A percentile compares a stretch with the other conserved stretches of the same genome.
Conservation (phyloP, 371 early-diverging fungal genomes). For the Lichtheimia corymbifera region DNA sequence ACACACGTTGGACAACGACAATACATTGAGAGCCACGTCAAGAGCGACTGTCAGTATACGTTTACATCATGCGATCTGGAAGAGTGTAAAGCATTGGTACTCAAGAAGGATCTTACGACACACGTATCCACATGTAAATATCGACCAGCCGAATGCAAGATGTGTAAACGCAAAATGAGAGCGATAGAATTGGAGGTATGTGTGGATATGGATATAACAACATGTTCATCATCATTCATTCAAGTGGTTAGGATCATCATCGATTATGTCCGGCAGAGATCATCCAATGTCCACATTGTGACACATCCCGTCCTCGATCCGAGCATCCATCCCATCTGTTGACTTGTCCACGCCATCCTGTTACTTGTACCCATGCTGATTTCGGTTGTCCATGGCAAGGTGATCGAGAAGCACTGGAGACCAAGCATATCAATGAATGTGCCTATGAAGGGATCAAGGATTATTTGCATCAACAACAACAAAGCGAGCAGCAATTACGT, state of each 20-base stretch:
- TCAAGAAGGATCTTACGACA: conserved; percentile 57
- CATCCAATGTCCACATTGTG: conserved; percentile 62
- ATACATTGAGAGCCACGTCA: conserved; percentile 56
- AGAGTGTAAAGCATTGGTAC: conserved; percentile 56
- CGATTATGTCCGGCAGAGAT: conserved; percentile 60
- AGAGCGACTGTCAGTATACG: conserved; percentile 60
- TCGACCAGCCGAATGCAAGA: conserved; percentile 58
- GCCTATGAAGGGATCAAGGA: conserved; percentile 65
- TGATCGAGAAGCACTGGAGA: conserved; percentile 34
- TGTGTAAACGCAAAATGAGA: conserved; percentile 60
- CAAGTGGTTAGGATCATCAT: conserved; percentile 46
- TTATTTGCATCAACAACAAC: conserved; percentile 51
- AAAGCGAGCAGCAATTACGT: conserved; percentile 40
- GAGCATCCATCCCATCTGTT: conserved; percentile 54
- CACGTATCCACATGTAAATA: conserved; percentile 63
- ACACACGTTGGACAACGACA: conserved; percentile 61
- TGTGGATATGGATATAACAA: no score
- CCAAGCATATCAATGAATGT: conserved; percentile 50
- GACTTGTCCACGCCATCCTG: conserved; percentile 52
- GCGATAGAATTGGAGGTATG: conserved; percentile 49
- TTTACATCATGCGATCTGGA: conserved; percentile 56
- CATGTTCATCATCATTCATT: no score
- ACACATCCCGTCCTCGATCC: conserved; percentile 47
- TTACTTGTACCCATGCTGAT: conserved; percentile 49
- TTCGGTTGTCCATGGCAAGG: conserved; percentile 72